Conservation (phyloP, 768 basidiomycete genomes). For the Trametes maxima region DNA sequence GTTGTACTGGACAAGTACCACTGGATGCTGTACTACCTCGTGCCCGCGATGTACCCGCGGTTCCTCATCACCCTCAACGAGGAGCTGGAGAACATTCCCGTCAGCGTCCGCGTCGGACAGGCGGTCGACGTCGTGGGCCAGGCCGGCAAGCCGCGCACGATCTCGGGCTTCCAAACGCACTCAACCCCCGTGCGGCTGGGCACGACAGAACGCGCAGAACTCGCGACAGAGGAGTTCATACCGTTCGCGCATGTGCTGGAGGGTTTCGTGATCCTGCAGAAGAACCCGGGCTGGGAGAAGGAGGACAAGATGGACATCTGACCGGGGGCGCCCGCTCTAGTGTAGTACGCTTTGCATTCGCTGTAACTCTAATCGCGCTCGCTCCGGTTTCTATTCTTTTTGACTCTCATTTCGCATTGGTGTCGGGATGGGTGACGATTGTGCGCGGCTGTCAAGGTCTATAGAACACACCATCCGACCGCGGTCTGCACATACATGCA, state of each 20-base stretch:
- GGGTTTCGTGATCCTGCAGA: conserved; percentile 88
- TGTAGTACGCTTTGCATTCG: conserved; percentile 23
- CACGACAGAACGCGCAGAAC: conserved; percentile 91
- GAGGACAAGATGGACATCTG: conserved; percentile 77
- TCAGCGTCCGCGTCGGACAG: conserved; percentile 94
- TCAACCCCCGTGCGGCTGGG: conserved; percentile 94
- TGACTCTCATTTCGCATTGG: no score
- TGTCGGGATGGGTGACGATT: no score
- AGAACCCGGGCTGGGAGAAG: conserved; percentile 89
- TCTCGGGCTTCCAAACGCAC: conserved; percentile 98
- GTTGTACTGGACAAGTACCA: conserved; percentile 95
- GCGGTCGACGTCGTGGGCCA: conserved; percentile 98
- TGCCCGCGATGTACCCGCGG: conserved; percentile 95
- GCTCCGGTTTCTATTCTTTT: not conserved
- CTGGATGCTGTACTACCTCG: conserved; percentile 98
- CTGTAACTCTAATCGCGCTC: conserved; percentile 21
- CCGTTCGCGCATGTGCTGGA: conserved; percentile 89
- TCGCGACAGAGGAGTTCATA: conserved; percentile 96
- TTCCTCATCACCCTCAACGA: conserved; percentile 98
- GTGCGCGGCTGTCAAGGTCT: no score
- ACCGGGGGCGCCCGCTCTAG: not conserved
- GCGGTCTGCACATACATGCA: no score
- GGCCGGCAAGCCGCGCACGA: conserved; percentile 95
- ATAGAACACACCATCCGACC: no score
- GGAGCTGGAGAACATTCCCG: conserved; percentile 79